Conservation (phyloP, 139 green algal genomes). For the Chlamydomonas asymmetrica region DNA sequence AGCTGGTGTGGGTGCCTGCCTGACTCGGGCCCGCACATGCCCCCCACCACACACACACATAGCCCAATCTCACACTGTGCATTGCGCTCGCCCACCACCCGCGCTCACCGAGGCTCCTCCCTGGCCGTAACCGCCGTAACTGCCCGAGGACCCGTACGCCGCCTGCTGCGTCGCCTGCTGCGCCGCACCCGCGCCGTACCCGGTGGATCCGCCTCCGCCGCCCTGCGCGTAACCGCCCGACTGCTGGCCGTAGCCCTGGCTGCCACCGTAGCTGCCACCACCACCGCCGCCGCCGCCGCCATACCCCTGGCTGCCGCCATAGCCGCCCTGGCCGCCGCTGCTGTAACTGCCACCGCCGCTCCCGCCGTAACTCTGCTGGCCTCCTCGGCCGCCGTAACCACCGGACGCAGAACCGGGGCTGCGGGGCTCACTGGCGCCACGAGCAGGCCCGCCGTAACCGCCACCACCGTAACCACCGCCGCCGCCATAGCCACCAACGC, state of each 20-base stretch:
- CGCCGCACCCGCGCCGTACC: constrained; percentile 3
- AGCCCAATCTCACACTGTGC: too few relatives aligned
- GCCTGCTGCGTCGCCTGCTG: too few relatives aligned
- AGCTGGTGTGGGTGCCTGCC: too few relatives aligned
- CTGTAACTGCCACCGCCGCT: neutral
- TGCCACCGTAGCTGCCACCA: constrained; percentile 1
- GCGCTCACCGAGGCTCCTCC: too few relatives aligned
- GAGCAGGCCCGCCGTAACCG: neutral
- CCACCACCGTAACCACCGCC: neutral
- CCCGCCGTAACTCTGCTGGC: neutral
- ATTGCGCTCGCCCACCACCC: too few relatives aligned
- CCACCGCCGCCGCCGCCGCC: constrained; percentile 10
- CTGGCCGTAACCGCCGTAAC: too few relatives aligned
- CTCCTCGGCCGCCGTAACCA: neutral
- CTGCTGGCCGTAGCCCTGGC: neutral
- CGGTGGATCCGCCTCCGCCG: constrained; percentile 9
- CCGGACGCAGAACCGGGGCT: too few relatives aligned
- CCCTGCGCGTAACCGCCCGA: neutral
- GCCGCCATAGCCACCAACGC: neutral
- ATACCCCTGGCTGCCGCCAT: neutral
- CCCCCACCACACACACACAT: too few relatives aligned
- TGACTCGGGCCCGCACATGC: too few relatives aligned
- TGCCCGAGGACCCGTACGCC: too few relatives aligned
- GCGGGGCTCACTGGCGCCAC: constrained; percentile 1
- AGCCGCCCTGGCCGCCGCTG: neutral